Percentiles rank a stretch among this genome's conserved stretches.
phyloP scores from a whole-genome alignment of 2,329 filamentous ascomycete genomes.

The Fusarium devonianum region DNA sequence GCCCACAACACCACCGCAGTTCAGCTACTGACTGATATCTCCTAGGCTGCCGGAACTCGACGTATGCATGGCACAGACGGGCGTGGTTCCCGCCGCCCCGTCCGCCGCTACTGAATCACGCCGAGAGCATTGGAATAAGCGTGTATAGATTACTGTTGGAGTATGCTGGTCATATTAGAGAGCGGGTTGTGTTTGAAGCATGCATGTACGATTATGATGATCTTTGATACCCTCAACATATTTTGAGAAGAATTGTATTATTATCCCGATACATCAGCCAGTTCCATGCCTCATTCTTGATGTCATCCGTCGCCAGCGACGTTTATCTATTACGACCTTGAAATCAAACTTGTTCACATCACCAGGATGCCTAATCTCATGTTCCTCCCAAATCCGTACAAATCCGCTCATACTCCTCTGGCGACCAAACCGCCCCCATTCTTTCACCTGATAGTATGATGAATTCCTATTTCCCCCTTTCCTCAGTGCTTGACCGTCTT shows the following conservation, averaged over 20 bases:
- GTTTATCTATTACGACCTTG: conserved; percentile 26
- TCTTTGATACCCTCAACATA: conserved; percentile 25
- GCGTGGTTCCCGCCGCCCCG: conserved; percentile 58
- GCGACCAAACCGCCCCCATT: background rate
- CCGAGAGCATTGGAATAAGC: background rate
- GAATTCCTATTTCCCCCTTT: too few relatives aligned
- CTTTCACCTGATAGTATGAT: too few relatives aligned
- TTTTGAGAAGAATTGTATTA: conserved; percentile 27
- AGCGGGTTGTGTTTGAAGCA: background rate
- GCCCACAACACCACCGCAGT: background rate
- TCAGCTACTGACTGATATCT: conserved; percentile 8
- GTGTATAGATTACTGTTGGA: background rate
- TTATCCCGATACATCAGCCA: conserved; percentile 18
- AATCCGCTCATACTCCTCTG: background rate
- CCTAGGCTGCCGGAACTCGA: conserved; percentile 73
- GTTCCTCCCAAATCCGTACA: conserved; percentile 1
- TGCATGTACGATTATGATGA: conserved; percentile 35
- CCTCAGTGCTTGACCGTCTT: too few relatives aligned
- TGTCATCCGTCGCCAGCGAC: conserved; percentile 16
- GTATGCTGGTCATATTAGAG: conserved; percentile 12
- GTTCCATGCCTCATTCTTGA: conserved; percentile 4
- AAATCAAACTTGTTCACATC: conserved; percentile 6
- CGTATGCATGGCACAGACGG: conserved; percentile 80
- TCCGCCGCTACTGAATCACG: conserved; percentile 28
- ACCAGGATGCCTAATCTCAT: background rate